Evolutionary conservation across 2,329 filamentous ascomycete genomes (phyloP), one percentile per base, ranked within the genome.

Genomic region (Curvularia hawaiiensis): DNA sequence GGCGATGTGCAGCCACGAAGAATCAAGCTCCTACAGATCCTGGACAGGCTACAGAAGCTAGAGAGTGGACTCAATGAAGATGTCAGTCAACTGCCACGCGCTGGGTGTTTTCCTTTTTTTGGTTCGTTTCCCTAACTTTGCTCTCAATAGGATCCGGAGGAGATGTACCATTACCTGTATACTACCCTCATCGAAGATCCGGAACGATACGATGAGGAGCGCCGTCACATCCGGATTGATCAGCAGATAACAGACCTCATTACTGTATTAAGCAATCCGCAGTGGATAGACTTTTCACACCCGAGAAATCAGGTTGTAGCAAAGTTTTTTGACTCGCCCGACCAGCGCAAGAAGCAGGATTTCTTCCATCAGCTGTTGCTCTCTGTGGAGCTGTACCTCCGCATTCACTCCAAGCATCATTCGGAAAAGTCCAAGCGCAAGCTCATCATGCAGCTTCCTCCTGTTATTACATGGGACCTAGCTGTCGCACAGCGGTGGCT

Each of bases 351-450:
- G 58, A 89, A 88, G 65, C 82, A 84, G 58, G 83, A 82, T 26
- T 92, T 92, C 77, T 91, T 90, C 72, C 88, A 91, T 71, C 90
- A 92, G 74, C 77, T 92, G n/a, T 80, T 92, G 3, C 82, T 92
- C 41, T 89, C 88, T 61, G 80, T 90, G 48, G 90, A 92, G 74
- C 80, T 92, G 5, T 86, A 90, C 67, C 74, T 90, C 56, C 85
- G 90, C 39, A 90, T 92, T 65, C 85, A 88, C 66, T 87, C 84
- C 1, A 79, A 78, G 26, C 78, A 83, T 49, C 87, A 90, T 71
- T 78, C 79, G n/a, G 85, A 85, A 26, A 83, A 82, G 76, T 83
- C 85, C 38, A 90, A 88, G 74, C 83, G 87, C 65, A 86, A 86
- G 66, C 79, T 91, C 45, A 77, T 90, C 30, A 75, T 78, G 26